Conservation (phyloP, 345 rosid species). For the Bretschneidera sinensis region DNA sequence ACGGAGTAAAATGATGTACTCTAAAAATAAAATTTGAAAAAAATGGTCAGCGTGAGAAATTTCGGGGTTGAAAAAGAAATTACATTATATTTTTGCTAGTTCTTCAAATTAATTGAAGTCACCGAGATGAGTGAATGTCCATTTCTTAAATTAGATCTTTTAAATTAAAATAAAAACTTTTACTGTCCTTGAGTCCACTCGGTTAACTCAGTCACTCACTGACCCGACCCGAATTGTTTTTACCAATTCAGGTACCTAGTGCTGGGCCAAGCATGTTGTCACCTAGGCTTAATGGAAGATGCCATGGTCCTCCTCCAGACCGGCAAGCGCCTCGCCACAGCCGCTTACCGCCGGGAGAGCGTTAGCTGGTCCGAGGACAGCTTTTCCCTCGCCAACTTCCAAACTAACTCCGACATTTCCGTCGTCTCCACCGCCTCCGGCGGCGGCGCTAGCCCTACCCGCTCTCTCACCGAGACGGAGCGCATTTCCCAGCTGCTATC, state of each 20-base stretch:
- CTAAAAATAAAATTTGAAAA: too few relatives aligned
- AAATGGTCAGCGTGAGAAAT: too few relatives aligned
- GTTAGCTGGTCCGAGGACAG: constrained; percentile 87
- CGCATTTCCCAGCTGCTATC: constrained; percentile 59
- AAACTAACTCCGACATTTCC: constrained; percentile 15
- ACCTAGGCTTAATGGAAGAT: constrained; percentile 94
- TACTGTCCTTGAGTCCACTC: too few relatives aligned
- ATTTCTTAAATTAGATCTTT: too few relatives aligned
- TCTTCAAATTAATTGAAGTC: too few relatives aligned
- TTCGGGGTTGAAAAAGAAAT: too few relatives aligned
- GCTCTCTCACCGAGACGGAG: constrained; percentile 40
- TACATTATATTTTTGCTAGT: too few relatives aligned
- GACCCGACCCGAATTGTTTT: background rate
- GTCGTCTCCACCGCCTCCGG: too few relatives aligned
- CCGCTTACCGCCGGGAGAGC: constrained; percentile 91
- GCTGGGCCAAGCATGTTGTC: constrained; percentile 89
- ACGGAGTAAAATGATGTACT: too few relatives aligned
- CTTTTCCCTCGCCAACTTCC: constrained; percentile 40
- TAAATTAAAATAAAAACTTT: too few relatives aligned
- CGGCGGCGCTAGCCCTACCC: constrained; percentile 52
- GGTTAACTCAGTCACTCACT: too few relatives aligned
- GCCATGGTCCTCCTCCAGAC: constrained; percentile 93
- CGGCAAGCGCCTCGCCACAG: constrained; percentile 86
- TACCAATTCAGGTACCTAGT: constrained; percentile 54
- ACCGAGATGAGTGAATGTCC: too few relatives aligned